Percentiles rank a stretch among this genome's conserved stretches.
Conservation (phyloP, 148 eudicot genomes). For the Chenopodium quinoa region DNA sequence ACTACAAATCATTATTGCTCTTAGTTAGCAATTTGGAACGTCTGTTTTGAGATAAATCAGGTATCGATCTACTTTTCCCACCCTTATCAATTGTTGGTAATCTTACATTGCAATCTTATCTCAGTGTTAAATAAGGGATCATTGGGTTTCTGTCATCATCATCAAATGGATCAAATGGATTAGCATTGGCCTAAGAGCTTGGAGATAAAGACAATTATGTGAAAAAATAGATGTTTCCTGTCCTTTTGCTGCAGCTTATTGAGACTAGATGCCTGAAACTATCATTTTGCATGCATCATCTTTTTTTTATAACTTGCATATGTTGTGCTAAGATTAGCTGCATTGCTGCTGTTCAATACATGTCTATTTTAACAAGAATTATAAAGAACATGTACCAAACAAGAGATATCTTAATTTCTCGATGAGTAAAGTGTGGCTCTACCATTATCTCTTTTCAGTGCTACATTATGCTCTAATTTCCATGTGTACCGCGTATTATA, state of each 20-base stretch:
- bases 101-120: not conserved
- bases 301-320: not conserved
- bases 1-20: not conserved
- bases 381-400: not conserved
- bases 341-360: not conserved
- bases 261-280: not conserved
- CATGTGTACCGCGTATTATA: too few species aligned
- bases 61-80: not conserved
- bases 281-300: not conserved
- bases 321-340: not conserved
- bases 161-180: not conserved
- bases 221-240: slow-evolving; percentile 2
- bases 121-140: not conserved
- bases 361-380: not conserved
- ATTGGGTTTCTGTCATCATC: slow-evolving; percentile 1
- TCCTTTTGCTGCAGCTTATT: not conserved
- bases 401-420: not conserved
- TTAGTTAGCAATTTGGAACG: not conserved
- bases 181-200: not conserved
- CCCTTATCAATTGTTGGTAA: not conserved
- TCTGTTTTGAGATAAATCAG: slow-evolving; percentile 7
- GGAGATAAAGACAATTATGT: slow-evolving; percentile 4
- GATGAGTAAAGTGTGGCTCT: not conserved
- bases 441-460: too few species aligned
- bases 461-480: too few species aligned